phyloP scores from a whole-genome alignment of 176 grass and related monocot species.

The Chloris gayana region DNA sequence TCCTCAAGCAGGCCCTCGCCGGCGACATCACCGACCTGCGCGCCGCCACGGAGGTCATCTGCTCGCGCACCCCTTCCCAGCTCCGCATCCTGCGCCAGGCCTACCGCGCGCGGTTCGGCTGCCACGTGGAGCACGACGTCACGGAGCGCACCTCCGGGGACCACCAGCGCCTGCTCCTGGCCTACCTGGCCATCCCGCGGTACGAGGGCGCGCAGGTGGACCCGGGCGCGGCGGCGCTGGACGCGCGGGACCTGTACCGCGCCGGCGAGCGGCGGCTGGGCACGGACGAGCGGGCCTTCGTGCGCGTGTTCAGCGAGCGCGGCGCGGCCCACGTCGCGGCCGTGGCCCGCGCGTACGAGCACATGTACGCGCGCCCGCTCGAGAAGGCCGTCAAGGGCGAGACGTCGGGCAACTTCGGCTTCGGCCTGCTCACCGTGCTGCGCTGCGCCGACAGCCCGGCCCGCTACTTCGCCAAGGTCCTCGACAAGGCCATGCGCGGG shows the following conservation, averaged over 20 bases:
- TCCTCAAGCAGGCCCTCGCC: conserved; percentile 62
- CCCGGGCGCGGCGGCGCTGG: conserved; percentile 29
- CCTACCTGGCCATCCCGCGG: conserved; percentile 48
- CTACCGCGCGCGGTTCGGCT: conserved; percentile 58
- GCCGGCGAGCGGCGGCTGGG: conserved; percentile 81
- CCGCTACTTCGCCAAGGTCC: conserved; percentile 70
- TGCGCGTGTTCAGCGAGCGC: conserved; percentile 69
- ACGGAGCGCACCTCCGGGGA: conserved; percentile 55
- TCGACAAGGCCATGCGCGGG: conserved; percentile 84
- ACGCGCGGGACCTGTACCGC: conserved; percentile 66
- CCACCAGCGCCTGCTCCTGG: conserved; percentile 78
- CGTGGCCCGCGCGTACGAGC: conserved; percentile 64
- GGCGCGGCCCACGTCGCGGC: conserved; percentile 65
- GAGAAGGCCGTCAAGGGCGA: conserved; percentile 71
- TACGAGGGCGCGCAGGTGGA: conserved; percentile 56
- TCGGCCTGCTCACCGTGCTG: conserved; percentile 68
- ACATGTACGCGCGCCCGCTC: conserved; percentile 50
- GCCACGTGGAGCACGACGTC: conserved; percentile 68
- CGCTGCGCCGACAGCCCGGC: conserved; percentile 72
- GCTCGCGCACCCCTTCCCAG: conserved; percentile 72
- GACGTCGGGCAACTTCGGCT: conserved; percentile 72
- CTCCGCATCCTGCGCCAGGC: conserved; percentile 55
- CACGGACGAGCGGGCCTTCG: conserved; percentile 79
- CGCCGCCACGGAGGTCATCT: conserved; percentile 75
- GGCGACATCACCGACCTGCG: conserved; percentile 55